These are phyloP conservation scores for Cercospora janseana DNA, from an alignment of 2,329 filamentous ascomycete species.

Conservation along the genomic window DNA sequence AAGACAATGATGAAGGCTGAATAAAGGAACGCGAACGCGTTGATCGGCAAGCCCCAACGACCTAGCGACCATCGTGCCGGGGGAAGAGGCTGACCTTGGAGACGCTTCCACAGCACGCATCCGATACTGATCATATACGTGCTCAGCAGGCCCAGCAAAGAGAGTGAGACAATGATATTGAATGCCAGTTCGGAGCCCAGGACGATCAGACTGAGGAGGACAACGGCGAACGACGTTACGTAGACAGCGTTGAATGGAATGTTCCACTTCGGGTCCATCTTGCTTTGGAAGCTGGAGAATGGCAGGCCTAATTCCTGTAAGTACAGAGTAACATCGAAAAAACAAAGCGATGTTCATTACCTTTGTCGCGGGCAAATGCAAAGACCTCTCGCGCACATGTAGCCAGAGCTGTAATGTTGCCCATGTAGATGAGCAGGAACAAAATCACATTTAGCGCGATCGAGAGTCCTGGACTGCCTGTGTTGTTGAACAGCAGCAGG, in stretches of 20 bases:
- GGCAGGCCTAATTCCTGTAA: constrained; percentile 40
- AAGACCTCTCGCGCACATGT: constrained; percentile 45
- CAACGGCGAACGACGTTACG: constrained; percentile 33
- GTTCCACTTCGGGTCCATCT: constrained; percentile 32
- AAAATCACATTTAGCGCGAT: constrained; percentile 31
- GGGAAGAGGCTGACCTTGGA: constrained; percentile 29
- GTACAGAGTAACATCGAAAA: no score
- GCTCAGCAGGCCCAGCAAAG: constrained; percentile 36
- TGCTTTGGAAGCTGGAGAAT: constrained; percentile 34
- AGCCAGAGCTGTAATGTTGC: constrained; percentile 40
- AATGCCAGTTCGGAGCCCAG: constrained; percentile 40
- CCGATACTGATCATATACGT: constrained; percentile 42
- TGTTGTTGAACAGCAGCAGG: constrained; percentile 33
- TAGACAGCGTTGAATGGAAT: constrained; percentile 40
- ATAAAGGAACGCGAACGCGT: constrained; percentile 33
- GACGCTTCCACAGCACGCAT: constrained; percentile 32
- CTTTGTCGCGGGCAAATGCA: constrained; percentile 45
- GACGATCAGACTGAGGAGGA: constrained; percentile 38
- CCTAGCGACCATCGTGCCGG: constrained; percentile 32
- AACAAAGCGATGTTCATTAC: neutral
- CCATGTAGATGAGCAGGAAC: constrained; percentile 31
- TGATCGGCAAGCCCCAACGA: constrained; percentile 29
- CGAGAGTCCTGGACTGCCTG: constrained; percentile 26
- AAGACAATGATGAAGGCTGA: constrained; percentile 35
- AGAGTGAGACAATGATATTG: constrained; percentile 41